Evolutionary conservation across 2,329 filamentous ascomycete species (phyloP).

Genomic region (Colletotrichum acutatum): DNA sequence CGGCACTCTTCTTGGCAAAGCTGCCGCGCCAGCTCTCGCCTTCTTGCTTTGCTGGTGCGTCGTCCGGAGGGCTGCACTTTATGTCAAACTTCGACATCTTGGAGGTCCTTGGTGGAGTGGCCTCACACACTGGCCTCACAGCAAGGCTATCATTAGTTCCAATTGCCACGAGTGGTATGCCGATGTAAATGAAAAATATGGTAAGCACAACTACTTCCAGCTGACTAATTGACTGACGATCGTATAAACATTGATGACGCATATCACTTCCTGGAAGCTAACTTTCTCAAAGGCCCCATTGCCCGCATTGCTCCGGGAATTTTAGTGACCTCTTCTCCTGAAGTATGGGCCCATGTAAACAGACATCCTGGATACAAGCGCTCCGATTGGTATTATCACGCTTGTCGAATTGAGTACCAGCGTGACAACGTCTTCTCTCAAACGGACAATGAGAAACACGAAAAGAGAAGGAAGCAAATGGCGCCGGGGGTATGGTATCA

Average conservation of each 20-base stretch:
- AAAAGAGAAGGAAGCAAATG: constrained; percentile 58
- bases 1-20: neutral
- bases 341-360: constrained; percentile 57
- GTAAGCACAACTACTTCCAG: constrained; percentile 40
- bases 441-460: constrained; percentile 59
- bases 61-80: neutral
- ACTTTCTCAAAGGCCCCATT: constrained; percentile 39
- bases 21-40: neutral
- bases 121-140: constrained; percentile 40
- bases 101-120: constrained; percentile 38
- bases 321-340: constrained; percentile 59
- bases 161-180: constrained; percentile 42
- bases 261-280: neutral
- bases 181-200: constrained; percentile 42
- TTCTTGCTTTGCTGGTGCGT: neutral
- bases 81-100: constrained; percentile 38
- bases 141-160: constrained; percentile 37
- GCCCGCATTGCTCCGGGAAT: constrained; percentile 56
- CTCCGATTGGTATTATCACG: constrained; percentile 56
- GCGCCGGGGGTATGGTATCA: constrained; percentile 54
- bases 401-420: constrained; percentile 58
- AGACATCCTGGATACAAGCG: constrained; percentile 53
- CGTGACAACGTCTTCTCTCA: constrained; percentile 65
- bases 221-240: constrained; percentile 27
- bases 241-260: neutral